Evolutionary conservation across 139 green algal species (phyloP), one percentile per base, ranked within the genome.

Genomic region (Tetradesmus obliquus): DNA sequence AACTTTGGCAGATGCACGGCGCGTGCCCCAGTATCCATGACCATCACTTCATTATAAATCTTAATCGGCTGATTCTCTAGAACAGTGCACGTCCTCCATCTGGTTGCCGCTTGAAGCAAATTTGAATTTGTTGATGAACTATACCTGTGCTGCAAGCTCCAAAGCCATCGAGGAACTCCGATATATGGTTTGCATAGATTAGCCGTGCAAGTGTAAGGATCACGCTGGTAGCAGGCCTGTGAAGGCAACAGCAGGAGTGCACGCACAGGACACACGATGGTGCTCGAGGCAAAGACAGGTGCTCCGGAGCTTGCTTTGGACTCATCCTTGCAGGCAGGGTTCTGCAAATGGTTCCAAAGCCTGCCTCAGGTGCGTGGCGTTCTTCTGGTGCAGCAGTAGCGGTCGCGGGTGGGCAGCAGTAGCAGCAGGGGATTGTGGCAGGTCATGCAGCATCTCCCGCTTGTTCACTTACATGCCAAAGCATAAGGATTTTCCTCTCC

Each of bases 321-420:
- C 45, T 88, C 91, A 19, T 93, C 89, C n/a, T 89, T 91, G 3
- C 55, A 93, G 5, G 45, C 66, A 1, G 92, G 93, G 0, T 97
- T 97, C 85, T 82, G 94, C 10, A 90, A 89, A 5, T 97, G 93
- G 94, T 96, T 92, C 90, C 91, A 90, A 10, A 84, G 54, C 4
- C 87, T 96, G 22, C 83, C 89, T 19, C 79, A 96, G 92, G 94
- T 95, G 20, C 12, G 69, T 13, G 60, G 79, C 57, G 1, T 17
- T 55, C 45, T 3, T 1, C 2, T 51, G 54, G 9, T 2, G 24
- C 5, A 85, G 80, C 80, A 58, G 12, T n/a, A 4, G 20, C 76
- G 22, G 32, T 45, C 32, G 32, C 32, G 32, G 32, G 32, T 45
- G 32, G 32, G 76, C 66, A 76, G 66, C 66, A 76, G 66, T 24